These are phyloP conservation scores for Penicilliopsis zonata DNA, from an alignment of 495 filamentous ascomycete species.

Conservation along the genomic window DNA sequence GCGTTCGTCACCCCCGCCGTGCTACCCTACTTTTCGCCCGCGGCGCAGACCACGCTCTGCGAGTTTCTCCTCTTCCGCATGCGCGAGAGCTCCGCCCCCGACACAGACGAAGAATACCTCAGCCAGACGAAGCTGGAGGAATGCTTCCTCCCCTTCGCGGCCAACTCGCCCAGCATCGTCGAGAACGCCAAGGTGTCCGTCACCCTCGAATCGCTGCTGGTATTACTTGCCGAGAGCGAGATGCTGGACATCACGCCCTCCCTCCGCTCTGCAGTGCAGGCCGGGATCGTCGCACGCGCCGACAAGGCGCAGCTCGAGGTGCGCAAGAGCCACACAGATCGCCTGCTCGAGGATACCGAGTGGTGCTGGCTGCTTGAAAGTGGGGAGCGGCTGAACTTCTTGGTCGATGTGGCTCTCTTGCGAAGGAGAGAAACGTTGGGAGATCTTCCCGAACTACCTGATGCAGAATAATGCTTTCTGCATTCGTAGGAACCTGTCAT, in stretches of 20 bases:
- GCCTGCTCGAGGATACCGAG: conserved; percentile 25
- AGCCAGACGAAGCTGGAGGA: conserved; percentile 46
- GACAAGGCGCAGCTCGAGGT: conserved; percentile 35
- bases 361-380: conserved; percentile 30
- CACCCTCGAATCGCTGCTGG: conserved; percentile 58
- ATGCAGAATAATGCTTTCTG: background rate
- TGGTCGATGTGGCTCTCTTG: conserved; percentile 20
- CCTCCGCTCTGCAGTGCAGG: conserved; percentile 42
- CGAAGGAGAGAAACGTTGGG: background rate
- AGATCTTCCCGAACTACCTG: background rate
- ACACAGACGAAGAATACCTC: conserved; percentile 33
- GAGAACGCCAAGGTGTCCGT: conserved; percentile 79
- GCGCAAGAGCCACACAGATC: conserved; percentile 22
- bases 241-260: conserved; percentile 28
- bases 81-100: conserved; percentile 44
- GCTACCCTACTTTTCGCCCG: conserved; percentile 32
- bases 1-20: conserved; percentile 48
- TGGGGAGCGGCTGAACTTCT: conserved; percentile 23
- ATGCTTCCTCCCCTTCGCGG: conserved; percentile 62
- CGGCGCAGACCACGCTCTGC: conserved; percentile 47
- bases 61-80: conserved; percentile 53
- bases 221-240: conserved; percentile 36
- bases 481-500: background rate
- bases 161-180: conserved; percentile 43
- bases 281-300: conserved; percentile 53